Base-by-base conservation (phyloP, 306 rosid species). In the Oxytropis ochrocephala region DNA sequence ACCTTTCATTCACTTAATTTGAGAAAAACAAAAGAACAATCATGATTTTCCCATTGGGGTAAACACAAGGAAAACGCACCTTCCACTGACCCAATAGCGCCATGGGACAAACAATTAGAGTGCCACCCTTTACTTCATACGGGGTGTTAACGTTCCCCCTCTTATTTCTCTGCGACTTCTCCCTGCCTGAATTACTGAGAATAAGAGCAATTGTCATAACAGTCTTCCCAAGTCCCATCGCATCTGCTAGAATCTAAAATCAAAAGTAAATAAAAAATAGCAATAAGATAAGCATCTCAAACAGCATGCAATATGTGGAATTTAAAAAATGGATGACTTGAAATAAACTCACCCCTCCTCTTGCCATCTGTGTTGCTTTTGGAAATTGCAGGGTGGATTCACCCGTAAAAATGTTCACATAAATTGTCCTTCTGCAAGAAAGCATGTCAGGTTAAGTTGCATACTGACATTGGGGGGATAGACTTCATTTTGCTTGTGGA, bases 201-300 rank as follows among this genome's bases (percentile, higher is more conserved):
- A 89, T 85, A 75, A 92, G 75, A 53, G 90, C 85, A 74, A 92
- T 89, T 57, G 96, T 85, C 97, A 92, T 92, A 60, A 92, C 97
- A 19, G 97, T 89, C 84, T 92, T 92, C 44, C 97, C 97, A 62
- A 92, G 97, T 62, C 97, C 97, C 97, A 92, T 92, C 13, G 96
- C 96, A 82, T 92, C 97, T 5, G 90, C 97, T 38, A 92, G 86
- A 59, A 87, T 84, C 97, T 92, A 35, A 7, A 8, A 51, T 35
- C 9, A 8, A 42, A 41, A n/a, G 32, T 32, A 14, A 57, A 19
- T 18, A 57, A 42, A 55, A 59, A 39, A 56, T 49, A 17, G 0
- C 17, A 43, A 72, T 85, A 64, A 79, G 78, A 60, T 58, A 43
- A 60, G 54, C 21, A 1, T 14, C 24, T 32, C 7, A 47, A 74